These are phyloP conservation scores for Pelargonium exstipulatum DNA, from an alignment of 441 rosid genomes.

Conservation along the genomic window DNA sequence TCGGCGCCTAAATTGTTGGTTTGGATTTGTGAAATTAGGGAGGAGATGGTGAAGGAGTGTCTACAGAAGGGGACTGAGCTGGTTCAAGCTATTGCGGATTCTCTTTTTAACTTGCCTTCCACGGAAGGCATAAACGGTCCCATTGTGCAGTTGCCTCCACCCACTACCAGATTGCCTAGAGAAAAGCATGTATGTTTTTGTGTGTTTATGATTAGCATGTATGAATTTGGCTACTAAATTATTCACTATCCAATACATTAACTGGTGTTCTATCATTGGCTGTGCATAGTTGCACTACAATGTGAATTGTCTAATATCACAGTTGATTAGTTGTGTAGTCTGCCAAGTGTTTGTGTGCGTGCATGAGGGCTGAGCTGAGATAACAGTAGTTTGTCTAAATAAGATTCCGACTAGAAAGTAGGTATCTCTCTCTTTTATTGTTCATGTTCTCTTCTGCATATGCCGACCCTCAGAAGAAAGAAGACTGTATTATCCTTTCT, in stretches of 20 bases:
- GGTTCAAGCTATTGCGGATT: constrained; percentile 66
- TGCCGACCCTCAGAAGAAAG: too few species aligned
- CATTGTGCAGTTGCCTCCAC: constrained; percentile 73
- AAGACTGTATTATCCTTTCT: too few species aligned
- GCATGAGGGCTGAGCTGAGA: not conserved
- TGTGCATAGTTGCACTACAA: not conserved
- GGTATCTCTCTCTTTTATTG: too few species aligned
- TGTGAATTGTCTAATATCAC: too few species aligned
- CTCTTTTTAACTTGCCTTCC: constrained; percentile 66
- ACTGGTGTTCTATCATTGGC: not conserved
- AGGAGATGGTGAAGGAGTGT: constrained; percentile 57
- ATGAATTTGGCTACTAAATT: not conserved
- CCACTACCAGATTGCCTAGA: constrained; percentile 70
- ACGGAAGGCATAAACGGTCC: constrained; percentile 78
- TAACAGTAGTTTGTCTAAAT: not conserved
- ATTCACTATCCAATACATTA: not conserved
- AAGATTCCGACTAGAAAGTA: too few species aligned
- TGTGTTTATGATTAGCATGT: not conserved
- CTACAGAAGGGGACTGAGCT: constrained; percentile 55
- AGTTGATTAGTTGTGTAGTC: not conserved
- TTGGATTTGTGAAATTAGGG: constrained; percentile 34
- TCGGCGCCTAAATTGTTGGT: not conserved
- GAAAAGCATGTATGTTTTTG: constrained; percentile 63
- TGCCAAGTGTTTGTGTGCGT: not conserved
- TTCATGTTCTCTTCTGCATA: too few species aligned